phyloP scores from a whole-genome alignment of 2,329 filamentous ascomycete species.

The Scytalidium lignicola region DNA sequence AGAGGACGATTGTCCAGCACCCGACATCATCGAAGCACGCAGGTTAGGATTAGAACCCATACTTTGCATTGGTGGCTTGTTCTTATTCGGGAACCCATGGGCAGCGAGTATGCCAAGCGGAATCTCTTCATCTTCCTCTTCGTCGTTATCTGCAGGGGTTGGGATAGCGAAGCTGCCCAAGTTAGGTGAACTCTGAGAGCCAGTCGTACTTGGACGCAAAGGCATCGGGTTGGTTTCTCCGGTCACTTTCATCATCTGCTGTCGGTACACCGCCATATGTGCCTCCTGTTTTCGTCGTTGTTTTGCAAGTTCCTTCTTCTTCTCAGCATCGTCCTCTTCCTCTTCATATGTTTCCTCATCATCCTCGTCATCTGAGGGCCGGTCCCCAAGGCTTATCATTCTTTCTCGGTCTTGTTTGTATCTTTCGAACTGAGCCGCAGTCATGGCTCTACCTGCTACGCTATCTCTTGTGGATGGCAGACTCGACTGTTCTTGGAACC shows the following conservation, averaged over 20 bases:
- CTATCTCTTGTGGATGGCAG: constrained; percentile 8
- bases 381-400: constrained; percentile 39
- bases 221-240: constrained; percentile 57
- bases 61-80: constrained; percentile 64
- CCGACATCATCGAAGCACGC: constrained; percentile 53
- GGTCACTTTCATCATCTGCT: constrained; percentile 96
- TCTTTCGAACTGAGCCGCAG: constrained; percentile 77
- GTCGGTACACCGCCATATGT: constrained; percentile 81
- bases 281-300: constrained; percentile 85
- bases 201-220: constrained; percentile 46
- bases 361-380: constrained; percentile 48
- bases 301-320: constrained; percentile 65
- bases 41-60: constrained; percentile 70
- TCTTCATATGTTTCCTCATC: constrained; percentile 64
- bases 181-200: constrained; percentile 60
- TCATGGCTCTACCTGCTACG: constrained; percentile 76
- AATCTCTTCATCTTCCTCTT: constrained; percentile 82
- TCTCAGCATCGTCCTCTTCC: constrained; percentile 75
- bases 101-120: constrained; percentile 82
- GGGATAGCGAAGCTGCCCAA: constrained; percentile 33
- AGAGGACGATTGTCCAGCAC: constrained; percentile 44
- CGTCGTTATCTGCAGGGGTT: constrained; percentile 42
- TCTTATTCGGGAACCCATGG: constrained; percentile 80
- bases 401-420: constrained; percentile 71
- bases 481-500: constrained; percentile 18